Base-by-base conservation (phyloP, 169 alveolate genomes). In the Plasmodium coatneyi region DNA sequence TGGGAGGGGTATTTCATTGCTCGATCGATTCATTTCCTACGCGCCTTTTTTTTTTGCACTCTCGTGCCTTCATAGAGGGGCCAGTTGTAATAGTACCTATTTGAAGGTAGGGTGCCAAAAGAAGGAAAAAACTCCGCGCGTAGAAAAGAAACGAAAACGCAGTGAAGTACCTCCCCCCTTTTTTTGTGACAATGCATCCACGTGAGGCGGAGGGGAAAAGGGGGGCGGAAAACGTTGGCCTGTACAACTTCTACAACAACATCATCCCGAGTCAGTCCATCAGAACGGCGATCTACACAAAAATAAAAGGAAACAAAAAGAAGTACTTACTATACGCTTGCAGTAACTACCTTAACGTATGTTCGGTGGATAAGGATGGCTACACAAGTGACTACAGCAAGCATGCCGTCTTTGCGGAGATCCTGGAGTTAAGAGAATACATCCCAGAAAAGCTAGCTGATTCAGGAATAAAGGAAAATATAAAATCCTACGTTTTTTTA, bases 401-500 rank as follows among this genome's bases (percentile, higher is more conserved):
- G 25, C 93, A 87, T 87, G 86, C 66, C 0, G 71, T 87, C 12
- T 87, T 87, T 78, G 39, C 89, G 0, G 93, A 87, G 43, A 52
- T 87, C 7, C 16, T 87, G 30, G 93, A 87, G 46, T 9, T 87
- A 28, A 43, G 93, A 36, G 93, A 87, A 34, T 87, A 87, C 71
- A 9, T 87, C 7, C 93, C 93, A 19, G 93, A 87, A 87, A 87
- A 87, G 43, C 70, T 87, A 32, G 81, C 49, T 12, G 89, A 87
- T 56, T 41, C 19, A 56, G 70, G 46, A 19, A 22, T 14, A n/a
- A 34, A 34, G 70, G 93, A 78, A 54, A 87, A 87, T 78, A 46
- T 87, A 9, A 87, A 87, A 66, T 87, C 93, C 5, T 87, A 78
- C 32, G 19, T 87, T 56, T 87, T 87, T 87, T 25, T 79, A 32